These are phyloP conservation scores for Erythrobasidium hasegawianum DNA, from an alignment of 1,284 basidiomycete genomes.

Conservation along the genomic window DNA sequence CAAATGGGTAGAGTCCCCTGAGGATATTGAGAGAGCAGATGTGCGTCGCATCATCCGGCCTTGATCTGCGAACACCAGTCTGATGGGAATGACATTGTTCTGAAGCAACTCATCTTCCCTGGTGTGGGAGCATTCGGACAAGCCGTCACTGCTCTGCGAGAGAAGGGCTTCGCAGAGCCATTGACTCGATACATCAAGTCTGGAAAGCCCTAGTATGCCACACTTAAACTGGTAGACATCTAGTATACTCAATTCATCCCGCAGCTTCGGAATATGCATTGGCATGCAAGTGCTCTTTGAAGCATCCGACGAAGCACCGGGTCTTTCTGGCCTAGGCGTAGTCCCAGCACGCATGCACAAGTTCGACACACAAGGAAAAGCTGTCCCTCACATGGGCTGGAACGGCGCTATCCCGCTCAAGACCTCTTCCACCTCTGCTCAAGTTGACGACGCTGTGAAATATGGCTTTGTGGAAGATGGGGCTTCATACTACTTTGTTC, in stretches of 20 bases:
- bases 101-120: constrained; percentile 89
- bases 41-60: too few relatives aligned
- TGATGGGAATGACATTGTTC: too few relatives aligned
- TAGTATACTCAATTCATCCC: neutral
- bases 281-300: constrained; percentile 93
- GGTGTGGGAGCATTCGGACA: constrained; percentile 95
- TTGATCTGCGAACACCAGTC: too few relatives aligned
- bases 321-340: constrained; percentile 62
- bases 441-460: constrained; percentile 51
- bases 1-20: constrained; percentile 79
- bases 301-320: constrained; percentile 70
- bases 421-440: constrained; percentile 12
- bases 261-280: constrained; percentile 75
- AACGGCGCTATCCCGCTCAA: constrained; percentile 59
- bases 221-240: neutral
- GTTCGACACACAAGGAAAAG: constrained; percentile 66
- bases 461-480: constrained; percentile 52
- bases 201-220: constrained; percentile 87
- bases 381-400: constrained; percentile 99
- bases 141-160: constrained; percentile 72
- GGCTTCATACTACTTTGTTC: constrained; percentile 88
- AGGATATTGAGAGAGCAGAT: constrained; percentile 82
- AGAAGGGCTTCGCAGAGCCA: constrained; percentile 73
- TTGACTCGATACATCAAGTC: constrained; percentile 78
- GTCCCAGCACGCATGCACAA: constrained; percentile 65